Base-by-base conservation (phyloP, 768 basidiomycete species). In the Suillus brevipes region DNA sequence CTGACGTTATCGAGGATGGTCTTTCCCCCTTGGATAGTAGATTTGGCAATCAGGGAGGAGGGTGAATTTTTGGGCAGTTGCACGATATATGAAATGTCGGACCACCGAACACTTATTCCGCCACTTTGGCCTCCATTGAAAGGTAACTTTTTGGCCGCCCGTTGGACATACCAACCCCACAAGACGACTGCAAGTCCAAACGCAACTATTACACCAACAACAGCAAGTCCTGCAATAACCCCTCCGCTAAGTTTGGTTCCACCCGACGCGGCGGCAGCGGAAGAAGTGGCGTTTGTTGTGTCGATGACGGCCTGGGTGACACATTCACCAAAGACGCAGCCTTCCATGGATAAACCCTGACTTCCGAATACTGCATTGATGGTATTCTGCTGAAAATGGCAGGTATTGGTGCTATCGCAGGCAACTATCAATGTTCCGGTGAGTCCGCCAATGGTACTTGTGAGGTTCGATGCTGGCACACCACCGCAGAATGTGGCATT, bases 241-340 rank as follows among this genome's bases (percentile, higher is more conserved):
- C 96, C 95, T 1, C 88, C 84, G 63, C 86, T 83, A 10, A 97
- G 84, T 20, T 83, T 77, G 40, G 80, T 80, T 5, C 80, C 78
- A 14, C 78, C 72, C 0, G 69, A 67, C 0, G 67, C 69, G 16
- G 72, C 55, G 20, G 80, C 64, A 3, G 76, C 69, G 8, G 70
- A 60, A 2, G 77, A 78, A 2, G 80, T 75, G 59, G 76, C 78
- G 9, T 77, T 79, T 37, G 78, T 72, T 3, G 81, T 79, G 72
- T 95, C 89, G 63, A 97, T 88, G 43, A 91, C 88, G 64, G 82
- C 84, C 74, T 97, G 94, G 4, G 84, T 78, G 18, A 97, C 88
- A 75, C 96, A 97, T 77, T 98, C 96, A 31, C 96, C 96, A 69
- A 90, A 96, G 0, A 79, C 80, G 75, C 96, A 98, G 0, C 84